Conservation (phyloP, 768 basidiomycete genomes). For the Xerocomellus dryophilus region DNA sequence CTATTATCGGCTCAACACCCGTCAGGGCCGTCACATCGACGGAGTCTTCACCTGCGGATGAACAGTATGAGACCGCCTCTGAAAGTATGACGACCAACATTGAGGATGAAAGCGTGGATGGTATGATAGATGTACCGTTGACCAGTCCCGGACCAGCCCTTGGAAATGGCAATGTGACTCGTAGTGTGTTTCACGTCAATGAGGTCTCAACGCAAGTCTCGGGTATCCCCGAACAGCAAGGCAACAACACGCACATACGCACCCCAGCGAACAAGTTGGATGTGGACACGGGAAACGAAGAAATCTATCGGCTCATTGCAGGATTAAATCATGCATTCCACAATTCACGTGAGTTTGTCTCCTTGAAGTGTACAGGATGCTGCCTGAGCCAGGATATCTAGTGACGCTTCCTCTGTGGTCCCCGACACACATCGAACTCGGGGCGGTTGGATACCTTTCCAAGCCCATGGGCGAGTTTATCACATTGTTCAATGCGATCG, state of each 20-base stretch:
- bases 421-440: slow-evolving; percentile 58
- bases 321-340: slow-evolving; percentile 64
- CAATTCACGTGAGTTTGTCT: slow-evolving; percentile 50
- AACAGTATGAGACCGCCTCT: slow-evolving; percentile 27
- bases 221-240: neutral
- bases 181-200: neutral
- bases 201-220: slow-evolving; percentile 15
- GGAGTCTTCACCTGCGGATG: slow-evolving; percentile 21
- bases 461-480: slow-evolving; percentile 69
- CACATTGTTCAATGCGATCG: slow-evolving; percentile 67
- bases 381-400: slow-evolving; percentile 22
- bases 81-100: slow-evolving; percentile 24
- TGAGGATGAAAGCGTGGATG: slow-evolving; percentile 8
- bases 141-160: slow-evolving; percentile 14
- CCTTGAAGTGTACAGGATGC: neutral
- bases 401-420: slow-evolving; percentile 71
- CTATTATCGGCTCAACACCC: neutral
- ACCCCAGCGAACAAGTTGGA: slow-evolving; percentile 37
- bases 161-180: neutral
- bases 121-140: slow-evolving; percentile 17
- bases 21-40: slow-evolving; percentile 7
- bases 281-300: slow-evolving; percentile 54
- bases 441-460: slow-evolving; percentile 72
- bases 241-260: slow-evolving; percentile 20
- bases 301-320: slow-evolving; percentile 58